A percentile compares a stretch with the other conserved stretches of the same genome.
phyloP scores from a whole-genome alignment of 345 rosid genomes.

The Pistacia vera region DNA sequence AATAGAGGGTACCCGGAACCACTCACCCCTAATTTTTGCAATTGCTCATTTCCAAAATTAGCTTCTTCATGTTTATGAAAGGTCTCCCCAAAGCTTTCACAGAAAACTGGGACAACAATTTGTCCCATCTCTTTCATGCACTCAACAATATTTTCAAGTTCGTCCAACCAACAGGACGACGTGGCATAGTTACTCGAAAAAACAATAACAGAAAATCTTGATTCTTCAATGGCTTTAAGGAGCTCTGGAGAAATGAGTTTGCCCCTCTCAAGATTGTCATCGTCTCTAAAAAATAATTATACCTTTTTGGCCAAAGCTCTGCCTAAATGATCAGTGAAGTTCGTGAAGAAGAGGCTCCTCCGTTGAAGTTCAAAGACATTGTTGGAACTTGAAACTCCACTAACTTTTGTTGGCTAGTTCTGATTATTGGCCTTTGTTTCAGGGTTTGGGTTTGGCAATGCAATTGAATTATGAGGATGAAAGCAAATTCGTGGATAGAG shows the following conservation, averaged over 20 bases:
- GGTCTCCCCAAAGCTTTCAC: neutral
- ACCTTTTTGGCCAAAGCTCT: slow-evolving; percentile 4
- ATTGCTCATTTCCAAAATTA: neutral
- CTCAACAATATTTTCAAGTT: neutral
- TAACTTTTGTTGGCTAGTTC: neutral
- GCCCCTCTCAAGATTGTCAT: slow-evolving; percentile 1
- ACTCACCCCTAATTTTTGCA: too few species aligned
- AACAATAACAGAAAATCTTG: neutral
- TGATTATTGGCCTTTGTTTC: neutral
- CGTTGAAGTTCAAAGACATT: neutral
- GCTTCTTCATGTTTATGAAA: neutral
- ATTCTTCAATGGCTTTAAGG: too few species aligned
- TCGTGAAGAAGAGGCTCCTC: slow-evolving; percentile 4
- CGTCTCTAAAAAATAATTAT: slow-evolving; percentile 3
- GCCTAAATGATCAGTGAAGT: slow-evolving; percentile 10
- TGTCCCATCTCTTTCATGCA: slow-evolving; percentile 6
- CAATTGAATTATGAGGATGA: too few species aligned
- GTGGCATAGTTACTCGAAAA: slow-evolving; percentile 11
- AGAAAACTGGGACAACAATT: neutral
- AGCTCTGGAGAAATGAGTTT: slow-evolving; percentile 7
- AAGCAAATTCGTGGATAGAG: too few species aligned
- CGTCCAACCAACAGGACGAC: neutral
- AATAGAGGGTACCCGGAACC: too few species aligned
- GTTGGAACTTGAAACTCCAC: neutral
- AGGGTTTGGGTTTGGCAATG: neutral